Evolutionary conservation across 306 rosid genomes (phyloP).

Genomic region (Vigna hirtella): DNA sequence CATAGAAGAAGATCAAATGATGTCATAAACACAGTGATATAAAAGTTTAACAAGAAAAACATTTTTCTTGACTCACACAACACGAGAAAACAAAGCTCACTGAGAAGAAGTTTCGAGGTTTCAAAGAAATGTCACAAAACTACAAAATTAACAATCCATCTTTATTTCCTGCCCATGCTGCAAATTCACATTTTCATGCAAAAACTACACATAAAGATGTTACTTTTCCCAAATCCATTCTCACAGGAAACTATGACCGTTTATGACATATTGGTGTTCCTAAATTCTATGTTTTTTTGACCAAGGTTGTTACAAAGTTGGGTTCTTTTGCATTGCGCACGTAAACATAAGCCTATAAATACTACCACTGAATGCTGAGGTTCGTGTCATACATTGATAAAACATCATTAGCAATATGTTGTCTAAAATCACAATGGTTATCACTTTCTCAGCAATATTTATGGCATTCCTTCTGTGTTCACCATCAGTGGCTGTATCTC

Average conservation of each 20-base stretch:
- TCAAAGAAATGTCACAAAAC: background rate
- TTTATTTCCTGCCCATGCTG: background rate
- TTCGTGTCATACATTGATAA: background rate
- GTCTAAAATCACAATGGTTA: constrained; percentile 7
- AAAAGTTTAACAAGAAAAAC: background rate
- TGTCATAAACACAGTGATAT: background rate
- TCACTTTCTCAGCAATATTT: background rate
- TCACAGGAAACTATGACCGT: constrained; percentile 19
- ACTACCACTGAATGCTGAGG: background rate
- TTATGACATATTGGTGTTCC: background rate
- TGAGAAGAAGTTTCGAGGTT: constrained; percentile 13
- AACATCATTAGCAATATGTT: constrained; percentile 4
- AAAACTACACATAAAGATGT: background rate
- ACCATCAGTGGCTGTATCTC: constrained; percentile 35
- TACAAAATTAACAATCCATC: background rate
- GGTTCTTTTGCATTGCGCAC: constrained; percentile 2
- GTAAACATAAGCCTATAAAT: constrained; percentile 8
- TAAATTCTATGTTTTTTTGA: background rate
- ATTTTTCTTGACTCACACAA: background rate
- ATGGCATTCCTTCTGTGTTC: constrained; percentile 34
- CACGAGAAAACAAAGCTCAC: background rate
- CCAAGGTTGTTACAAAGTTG: background rate
- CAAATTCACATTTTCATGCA: background rate
- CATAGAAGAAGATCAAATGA: background rate
- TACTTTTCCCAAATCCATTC: background rate